These are phyloP conservation scores for Carex myosuroides DNA, from an alignment of 176 grass and related monocot species.

Conservation along the genomic window DNA sequence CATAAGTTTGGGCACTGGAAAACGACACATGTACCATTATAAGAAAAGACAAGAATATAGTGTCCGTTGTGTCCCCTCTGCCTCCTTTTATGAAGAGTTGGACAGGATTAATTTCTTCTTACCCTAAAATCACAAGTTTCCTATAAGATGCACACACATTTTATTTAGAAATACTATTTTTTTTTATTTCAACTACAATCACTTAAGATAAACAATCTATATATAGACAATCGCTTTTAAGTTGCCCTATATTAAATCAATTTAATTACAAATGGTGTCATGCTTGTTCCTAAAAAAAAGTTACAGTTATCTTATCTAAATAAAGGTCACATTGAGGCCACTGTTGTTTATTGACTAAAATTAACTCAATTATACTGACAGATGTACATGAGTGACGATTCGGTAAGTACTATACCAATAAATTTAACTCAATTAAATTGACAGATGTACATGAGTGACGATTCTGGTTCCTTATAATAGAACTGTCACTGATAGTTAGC, in stretches of 20 bases:
- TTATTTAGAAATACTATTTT: neutral
- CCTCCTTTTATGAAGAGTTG: conserved; percentile 4
- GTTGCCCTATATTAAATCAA: neutral
- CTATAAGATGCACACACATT: neutral
- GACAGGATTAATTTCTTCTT: neutral
- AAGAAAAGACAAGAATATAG: conserved; percentile 31
- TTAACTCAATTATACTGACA: too few species aligned
- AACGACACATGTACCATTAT: conserved; percentile 11
- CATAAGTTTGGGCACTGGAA: conserved; percentile 24
- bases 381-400: too few species aligned
- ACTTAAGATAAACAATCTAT: neutral
- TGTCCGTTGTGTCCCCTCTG: conserved; percentile 4
- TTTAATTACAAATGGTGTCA: neutral
- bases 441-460: neutral
- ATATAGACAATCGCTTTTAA: neutral
- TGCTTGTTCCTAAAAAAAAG: neutral
- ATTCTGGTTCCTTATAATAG: too few species aligned
- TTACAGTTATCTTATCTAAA: neutral
- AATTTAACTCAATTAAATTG: neutral
- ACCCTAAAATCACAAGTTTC: neutral
- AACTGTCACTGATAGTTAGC: too few species aligned
- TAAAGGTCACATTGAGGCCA: neutral
- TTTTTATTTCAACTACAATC: neutral
- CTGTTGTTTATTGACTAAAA: neutral
- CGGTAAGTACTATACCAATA: too few species aligned